phyloP scores from a whole-genome alignment of 2,329 filamentous ascomycete species.

The Pyricularia pennisetigena region DNA sequence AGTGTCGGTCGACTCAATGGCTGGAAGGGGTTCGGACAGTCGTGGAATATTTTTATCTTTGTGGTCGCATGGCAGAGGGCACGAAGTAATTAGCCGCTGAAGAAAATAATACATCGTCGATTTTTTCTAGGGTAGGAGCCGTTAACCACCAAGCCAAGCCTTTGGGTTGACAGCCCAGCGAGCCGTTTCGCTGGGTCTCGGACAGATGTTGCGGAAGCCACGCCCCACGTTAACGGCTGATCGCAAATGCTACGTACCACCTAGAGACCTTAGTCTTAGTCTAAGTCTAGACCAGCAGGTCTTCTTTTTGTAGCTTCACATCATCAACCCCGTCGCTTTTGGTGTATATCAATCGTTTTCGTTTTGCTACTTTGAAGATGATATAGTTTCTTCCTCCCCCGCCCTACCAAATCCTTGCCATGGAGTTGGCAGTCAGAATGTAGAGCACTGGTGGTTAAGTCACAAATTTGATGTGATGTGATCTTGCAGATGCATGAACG shows the following conservation, averaged over 20 bases:
- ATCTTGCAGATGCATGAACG: neutral
- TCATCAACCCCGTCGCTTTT: too few relatives aligned
- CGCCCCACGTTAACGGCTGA: neutral
- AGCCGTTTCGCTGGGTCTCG: neutral
- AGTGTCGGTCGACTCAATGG: neutral
- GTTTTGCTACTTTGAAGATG: too few relatives aligned
- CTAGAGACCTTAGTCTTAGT: neutral
- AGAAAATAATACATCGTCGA: neutral
- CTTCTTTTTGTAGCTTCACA: neutral
- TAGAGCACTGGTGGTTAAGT: neutral
- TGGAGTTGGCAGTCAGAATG: neutral
- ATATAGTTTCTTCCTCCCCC: neutral
- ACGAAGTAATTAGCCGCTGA: too few relatives aligned
- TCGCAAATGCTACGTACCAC: neutral
- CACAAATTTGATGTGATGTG: neutral
- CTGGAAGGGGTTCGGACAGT: neutral
- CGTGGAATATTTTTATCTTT: neutral
- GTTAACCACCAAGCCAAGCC: neutral
- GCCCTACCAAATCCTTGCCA: neutral
- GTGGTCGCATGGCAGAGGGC: too few relatives aligned
- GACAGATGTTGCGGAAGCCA: neutral
- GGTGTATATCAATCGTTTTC: too few relatives aligned
- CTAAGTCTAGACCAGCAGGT: too few relatives aligned
- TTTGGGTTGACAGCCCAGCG: neutral
- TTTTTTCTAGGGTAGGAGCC: neutral